A percentile compares a stretch with the other conserved stretches of the same genome.
These are phyloP conservation scores for Bombardia bombarda DNA, from an alignment of 495 filamentous ascomycete genomes.

Conservation along the genomic window DNA sequence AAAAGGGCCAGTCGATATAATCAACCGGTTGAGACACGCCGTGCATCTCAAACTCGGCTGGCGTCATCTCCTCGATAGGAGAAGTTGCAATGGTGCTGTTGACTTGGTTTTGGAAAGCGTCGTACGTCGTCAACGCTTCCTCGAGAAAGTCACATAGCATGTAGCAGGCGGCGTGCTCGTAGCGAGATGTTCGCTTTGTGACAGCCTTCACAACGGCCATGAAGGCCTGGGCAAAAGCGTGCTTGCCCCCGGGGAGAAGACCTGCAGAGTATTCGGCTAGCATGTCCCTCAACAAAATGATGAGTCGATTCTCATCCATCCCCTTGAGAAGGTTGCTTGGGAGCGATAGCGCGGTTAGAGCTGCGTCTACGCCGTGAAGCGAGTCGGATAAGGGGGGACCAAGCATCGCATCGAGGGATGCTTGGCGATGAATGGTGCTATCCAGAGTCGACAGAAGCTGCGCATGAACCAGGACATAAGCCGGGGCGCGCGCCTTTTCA, in stretches of 20 bases:
- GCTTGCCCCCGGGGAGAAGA: conserved; percentile 39
- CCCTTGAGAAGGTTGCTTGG: conserved; percentile 61
- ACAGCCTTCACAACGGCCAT: conserved; percentile 62
- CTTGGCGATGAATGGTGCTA: conserved; percentile 71
- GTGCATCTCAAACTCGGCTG: conserved; percentile 5
- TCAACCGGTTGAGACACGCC: conserved; percentile 8
- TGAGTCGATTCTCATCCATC: conserved; percentile 88
- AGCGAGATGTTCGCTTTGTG: conserved; percentile 69
- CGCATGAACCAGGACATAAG: conserved; percentile 74
- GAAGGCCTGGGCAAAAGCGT: conserved; percentile 75
- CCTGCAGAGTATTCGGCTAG: conserved; percentile 59
- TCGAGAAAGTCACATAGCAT: conserved; percentile 89
- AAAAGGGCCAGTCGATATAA: conserved; percentile 76
- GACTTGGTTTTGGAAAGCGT: conserved; percentile 35
- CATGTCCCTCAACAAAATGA: conserved; percentile 81
- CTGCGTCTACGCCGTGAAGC: conserved; percentile 62
- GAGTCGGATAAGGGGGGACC: conserved; percentile 69
- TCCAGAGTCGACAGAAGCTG: conserved; percentile 79
- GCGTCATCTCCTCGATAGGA: conserved; percentile 8
- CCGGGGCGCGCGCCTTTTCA: conserved; percentile 67
- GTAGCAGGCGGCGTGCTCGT: conserved; percentile 84
- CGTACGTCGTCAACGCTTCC: conserved; percentile 47
- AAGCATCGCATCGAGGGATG: conserved; percentile 41
- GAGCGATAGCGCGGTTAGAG: conserved; percentile 47
- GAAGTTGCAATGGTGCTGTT: conserved; percentile 29